phyloP scores from a whole-genome alignment of 805 yeast species.

The fission yeast (Schizosaccharomyces pombe) region DNA sequence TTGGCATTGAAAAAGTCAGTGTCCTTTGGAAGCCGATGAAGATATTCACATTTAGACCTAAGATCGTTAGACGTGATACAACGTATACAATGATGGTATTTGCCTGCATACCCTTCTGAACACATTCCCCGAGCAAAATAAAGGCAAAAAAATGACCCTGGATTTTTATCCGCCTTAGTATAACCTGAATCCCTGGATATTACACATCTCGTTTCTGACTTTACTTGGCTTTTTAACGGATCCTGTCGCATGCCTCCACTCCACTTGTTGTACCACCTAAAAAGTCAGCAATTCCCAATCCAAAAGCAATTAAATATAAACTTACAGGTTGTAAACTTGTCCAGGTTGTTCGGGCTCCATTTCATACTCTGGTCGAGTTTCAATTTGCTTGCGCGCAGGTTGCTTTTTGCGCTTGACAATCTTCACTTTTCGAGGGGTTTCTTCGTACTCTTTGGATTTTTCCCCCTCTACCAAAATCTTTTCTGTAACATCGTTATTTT shows the following conservation, averaged over 20 bases:
- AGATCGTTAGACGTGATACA: background rate
- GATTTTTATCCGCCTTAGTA: conserved; percentile 38
- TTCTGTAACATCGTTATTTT: background rate
- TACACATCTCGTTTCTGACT: conserved; percentile 36
- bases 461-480: background rate
- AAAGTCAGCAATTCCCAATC: background rate
- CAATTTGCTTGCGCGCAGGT: conserved; percentile 56
- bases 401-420: conserved; percentile 8
- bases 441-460: background rate
- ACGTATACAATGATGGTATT: background rate
- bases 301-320: background rate
- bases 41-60: conserved; percentile 36
- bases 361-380: conserved; percentile 31
- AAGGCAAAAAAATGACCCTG: conserved; percentile 37
- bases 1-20: conserved; percentile 39
- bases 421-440: background rate
- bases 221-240: conserved; percentile 18
- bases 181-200: conserved; percentile 45
- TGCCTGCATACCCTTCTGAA: conserved; percentile 28
- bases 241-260: conserved; percentile 42
- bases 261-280: conserved; percentile 65
- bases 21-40: conserved; percentile 48
- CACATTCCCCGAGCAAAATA: conserved; percentile 83
- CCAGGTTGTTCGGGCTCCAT: conserved; percentile 63
- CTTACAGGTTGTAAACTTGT: conserved; percentile 39